Evolutionary conservation across 2,329 filamentous ascomycete genomes (phyloP).

Genomic region (Hymenoscyphus scutula): DNA sequence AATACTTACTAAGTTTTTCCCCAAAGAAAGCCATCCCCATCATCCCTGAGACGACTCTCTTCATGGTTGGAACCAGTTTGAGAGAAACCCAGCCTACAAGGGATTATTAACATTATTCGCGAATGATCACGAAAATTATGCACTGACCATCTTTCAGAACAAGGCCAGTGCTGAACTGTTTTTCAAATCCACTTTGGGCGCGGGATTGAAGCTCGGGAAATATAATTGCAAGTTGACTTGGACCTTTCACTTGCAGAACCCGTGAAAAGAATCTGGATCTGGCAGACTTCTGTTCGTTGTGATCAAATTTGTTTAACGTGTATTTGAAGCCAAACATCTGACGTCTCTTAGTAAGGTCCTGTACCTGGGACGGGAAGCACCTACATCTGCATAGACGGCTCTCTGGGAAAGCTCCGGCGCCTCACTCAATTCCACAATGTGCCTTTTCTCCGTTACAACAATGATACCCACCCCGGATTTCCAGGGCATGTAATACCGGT

Average conservation of each 20-base stretch:
- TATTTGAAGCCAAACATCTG: too few species aligned
- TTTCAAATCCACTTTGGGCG: background rate
- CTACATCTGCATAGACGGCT: too few species aligned
- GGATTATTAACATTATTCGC: background rate
- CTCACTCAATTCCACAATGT: too few species aligned
- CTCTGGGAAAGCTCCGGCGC: too few species aligned
- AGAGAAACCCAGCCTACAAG: background rate
- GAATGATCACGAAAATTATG: too few species aligned
- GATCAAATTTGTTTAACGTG: background rate
- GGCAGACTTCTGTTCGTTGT: background rate
- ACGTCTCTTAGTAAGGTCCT: too few species aligned
- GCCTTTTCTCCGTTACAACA: too few species aligned
- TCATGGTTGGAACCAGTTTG: background rate
- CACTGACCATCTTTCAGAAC: background rate
- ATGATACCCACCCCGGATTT: too few species aligned
- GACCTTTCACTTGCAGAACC: constrained; percentile 5
- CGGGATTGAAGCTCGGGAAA: background rate
- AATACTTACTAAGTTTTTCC: background rate
- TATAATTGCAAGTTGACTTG: background rate
- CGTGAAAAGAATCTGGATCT: background rate
- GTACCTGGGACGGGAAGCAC: too few species aligned
- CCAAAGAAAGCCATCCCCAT: constrained; percentile 3
- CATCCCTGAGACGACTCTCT: background rate
- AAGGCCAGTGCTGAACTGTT: background rate
- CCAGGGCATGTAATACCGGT: too few species aligned